Percentiles rank a stretch among this genome's conserved stretches.
These are phyloP conservation scores for Metroxylon sagu DNA, from an alignment of 176 grass and related monocot species.

Conservation along the genomic window DNA sequence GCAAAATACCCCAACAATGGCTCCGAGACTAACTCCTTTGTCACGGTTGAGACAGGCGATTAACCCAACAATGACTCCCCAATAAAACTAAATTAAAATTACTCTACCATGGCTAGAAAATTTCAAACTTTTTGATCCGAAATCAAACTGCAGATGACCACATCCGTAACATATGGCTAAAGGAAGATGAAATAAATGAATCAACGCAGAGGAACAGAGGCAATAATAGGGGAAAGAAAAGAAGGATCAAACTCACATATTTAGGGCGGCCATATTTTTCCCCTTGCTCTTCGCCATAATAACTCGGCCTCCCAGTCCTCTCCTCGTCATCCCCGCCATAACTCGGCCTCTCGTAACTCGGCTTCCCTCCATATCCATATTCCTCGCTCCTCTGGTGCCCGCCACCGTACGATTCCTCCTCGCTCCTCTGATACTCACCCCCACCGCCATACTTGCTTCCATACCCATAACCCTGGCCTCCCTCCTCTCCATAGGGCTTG, in stretches of 20 bases:
- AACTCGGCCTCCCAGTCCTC: background rate
- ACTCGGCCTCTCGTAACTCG: conserved; percentile 20
- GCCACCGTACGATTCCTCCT: conserved; percentile 36
- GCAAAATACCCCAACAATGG: no score
- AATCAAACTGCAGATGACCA: no score
- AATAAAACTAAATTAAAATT: no score
- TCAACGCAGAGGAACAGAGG: conserved; percentile 8
- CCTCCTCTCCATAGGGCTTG: conserved; percentile 17
- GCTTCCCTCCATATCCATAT: conserved; percentile 27
- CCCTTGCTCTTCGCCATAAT: background rate
- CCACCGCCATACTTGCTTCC: conserved; percentile 16
- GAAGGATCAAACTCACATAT: background rate
- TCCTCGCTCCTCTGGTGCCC: conserved; percentile 18
- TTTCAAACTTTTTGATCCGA: no score
- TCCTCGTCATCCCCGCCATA: conserved; percentile 23
- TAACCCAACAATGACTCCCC: no score
- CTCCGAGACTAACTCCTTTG: no score
- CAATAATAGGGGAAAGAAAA: background rate
- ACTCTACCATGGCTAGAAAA: no score
- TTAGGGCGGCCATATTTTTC: background rate
- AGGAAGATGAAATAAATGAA: no score
- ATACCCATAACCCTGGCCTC: conserved; percentile 25
- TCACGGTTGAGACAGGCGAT: no score
- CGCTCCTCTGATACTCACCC: conserved; percentile 19
- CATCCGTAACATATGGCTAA: no score